phyloP scores from a whole-genome alignment of 768 basidiomycete species.

The Polyporus arcularius region DNA sequence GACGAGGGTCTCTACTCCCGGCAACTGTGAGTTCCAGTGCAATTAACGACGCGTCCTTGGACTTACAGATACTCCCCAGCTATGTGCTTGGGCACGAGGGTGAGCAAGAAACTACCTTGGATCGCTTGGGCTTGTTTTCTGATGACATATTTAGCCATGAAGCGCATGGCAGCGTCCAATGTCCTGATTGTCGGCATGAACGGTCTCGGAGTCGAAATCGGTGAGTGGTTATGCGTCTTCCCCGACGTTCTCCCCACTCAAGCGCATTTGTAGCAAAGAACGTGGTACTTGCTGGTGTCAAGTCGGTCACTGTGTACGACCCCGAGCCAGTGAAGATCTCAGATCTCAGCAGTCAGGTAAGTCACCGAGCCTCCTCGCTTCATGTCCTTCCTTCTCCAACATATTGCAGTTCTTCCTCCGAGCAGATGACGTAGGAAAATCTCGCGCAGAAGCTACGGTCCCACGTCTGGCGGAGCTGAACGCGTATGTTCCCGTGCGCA shows the following conservation, averaged over 20 bases:
- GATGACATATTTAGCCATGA: constrained; percentile 78
- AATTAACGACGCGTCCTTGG: constrained; percentile 3
- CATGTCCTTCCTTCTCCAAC: not conserved
- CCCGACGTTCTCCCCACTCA: not conserved
- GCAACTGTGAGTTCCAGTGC: constrained; percentile 69
- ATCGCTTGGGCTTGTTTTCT: constrained; percentile 7
- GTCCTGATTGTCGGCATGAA: constrained; percentile 91
- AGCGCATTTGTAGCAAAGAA: constrained; percentile 79
- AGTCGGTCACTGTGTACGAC: constrained; percentile 94
- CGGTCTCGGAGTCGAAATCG: constrained; percentile 95
- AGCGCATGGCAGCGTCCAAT: constrained; percentile 96
- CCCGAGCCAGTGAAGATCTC: constrained; percentile 85
- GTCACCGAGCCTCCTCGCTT: not conserved
- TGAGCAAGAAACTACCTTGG: constrained; percentile 29
- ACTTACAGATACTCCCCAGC: constrained; percentile 39
- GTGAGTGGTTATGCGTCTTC: constrained; percentile 37
- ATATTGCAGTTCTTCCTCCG: constrained; percentile 88
- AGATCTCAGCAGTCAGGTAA: constrained; percentile 90
- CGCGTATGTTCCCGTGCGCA: constrained; percentile 90
- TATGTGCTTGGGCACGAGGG: constrained; percentile 98
- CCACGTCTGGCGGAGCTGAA: constrained; percentile 94
- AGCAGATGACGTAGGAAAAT: constrained; percentile 81
- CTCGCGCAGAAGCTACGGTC: constrained; percentile 81
- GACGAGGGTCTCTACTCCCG: constrained; percentile 94
- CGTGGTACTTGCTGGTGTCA: constrained; percentile 92